Evolutionary conservation across 108 stramenopile species (phyloP).

Genomic region (Skeletonema tropicum): DNA sequence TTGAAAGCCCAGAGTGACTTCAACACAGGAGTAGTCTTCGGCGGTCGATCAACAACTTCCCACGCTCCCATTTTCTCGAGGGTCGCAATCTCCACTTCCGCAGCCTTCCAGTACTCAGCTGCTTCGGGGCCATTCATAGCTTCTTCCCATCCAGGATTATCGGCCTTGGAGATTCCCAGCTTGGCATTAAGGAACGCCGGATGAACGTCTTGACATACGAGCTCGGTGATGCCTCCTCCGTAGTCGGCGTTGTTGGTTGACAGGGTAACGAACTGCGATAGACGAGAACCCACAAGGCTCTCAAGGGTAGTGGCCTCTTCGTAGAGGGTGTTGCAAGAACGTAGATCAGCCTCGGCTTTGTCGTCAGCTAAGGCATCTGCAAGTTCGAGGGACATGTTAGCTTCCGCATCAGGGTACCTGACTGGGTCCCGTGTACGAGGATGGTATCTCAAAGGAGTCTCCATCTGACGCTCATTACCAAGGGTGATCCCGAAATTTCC

Average conservation of each 20-base stretch:
- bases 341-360: not conserved
- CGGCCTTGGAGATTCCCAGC: not conserved
- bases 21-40: conserved; percentile 5
- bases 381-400: not conserved
- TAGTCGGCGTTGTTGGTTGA: not conserved
- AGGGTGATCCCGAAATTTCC: not conserved
- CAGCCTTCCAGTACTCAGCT: conserved; percentile 37
- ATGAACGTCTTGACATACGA: not conserved
- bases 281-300: not conserved
- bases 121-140: conserved; percentile 49
- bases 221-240: not conserved
- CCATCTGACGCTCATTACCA: not conserved
- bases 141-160: conserved; percentile 42
- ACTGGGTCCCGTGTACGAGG: not conserved
- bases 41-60: conserved; percentile 14
- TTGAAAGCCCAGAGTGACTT: conserved; percentile 43
- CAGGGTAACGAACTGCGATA: not conserved
- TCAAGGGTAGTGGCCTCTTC: not conserved
- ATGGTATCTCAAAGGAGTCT: not conserved
- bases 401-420: not conserved
- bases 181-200: conserved; percentile 1
- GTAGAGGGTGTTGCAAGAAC: not conserved
- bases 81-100: conserved; percentile 30
- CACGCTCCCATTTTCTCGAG: conserved; percentile 25
- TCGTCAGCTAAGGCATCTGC: not conserved